phyloP scores from a whole-genome alignment of 257 asterid species.

The Primulina huaijiensis region DNA sequence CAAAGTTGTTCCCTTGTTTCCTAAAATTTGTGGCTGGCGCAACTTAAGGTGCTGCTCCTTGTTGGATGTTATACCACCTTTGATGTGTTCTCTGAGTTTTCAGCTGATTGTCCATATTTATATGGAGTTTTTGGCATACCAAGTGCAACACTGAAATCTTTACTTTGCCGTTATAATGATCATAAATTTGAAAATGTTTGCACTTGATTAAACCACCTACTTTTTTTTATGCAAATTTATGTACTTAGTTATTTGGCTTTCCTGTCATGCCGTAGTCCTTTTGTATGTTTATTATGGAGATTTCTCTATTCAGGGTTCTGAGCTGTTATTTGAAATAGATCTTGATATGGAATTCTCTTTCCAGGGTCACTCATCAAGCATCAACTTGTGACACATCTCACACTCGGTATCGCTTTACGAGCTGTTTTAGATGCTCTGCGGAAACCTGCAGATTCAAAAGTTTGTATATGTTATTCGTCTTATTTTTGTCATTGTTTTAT shows the following conservation, averaged over 20 bases:
- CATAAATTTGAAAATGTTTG: neutral
- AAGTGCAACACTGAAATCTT: constrained; percentile 16
- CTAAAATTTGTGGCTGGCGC: neutral
- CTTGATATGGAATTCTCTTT: constrained; percentile 20
- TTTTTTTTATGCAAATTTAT: constrained; percentile 10
- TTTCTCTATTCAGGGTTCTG: neutral
- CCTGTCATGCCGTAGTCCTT: constrained; percentile 10
- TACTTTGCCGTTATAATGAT: constrained; percentile 10
- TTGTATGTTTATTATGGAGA: constrained; percentile 10
- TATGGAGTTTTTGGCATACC: constrained; percentile 8
- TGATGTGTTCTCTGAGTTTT: neutral
- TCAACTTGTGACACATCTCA: constrained; percentile 83
- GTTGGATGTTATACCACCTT: constrained; percentile 9
- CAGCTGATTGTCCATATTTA: constrained; percentile 1
- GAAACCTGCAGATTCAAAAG: constrained; percentile 91
- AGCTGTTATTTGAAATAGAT: constrained; percentile 9
- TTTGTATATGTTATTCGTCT: constrained; percentile 28
- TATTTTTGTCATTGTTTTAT: constrained; percentile 16
- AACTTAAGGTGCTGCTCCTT: neutral
- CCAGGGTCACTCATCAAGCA: constrained; percentile 90
- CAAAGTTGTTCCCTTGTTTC: neutral
- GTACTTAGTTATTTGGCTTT: constrained; percentile 5
- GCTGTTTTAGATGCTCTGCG: constrained; percentile 93
- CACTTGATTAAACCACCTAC: neutral
- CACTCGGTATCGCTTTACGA: constrained; percentile 94